Evolutionary conservation across 176 grass and related monocot species (phyloP), one percentile per base, ranked within the genome.

Genomic region (Raddia guianensis): DNA sequence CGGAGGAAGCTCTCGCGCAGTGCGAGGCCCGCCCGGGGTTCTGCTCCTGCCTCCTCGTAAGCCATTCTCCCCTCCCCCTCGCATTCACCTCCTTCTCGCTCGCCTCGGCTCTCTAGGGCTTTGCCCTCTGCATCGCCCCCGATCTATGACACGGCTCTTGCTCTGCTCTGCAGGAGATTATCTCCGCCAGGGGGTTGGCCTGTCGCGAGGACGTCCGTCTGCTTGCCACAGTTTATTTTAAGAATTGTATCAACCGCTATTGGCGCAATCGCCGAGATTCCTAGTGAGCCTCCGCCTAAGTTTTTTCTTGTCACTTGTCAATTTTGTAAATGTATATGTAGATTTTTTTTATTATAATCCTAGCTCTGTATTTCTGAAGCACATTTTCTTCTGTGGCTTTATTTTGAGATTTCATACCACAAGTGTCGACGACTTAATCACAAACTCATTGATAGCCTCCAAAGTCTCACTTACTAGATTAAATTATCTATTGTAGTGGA

Each of bases 11-110:
- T 10, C 92, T 99, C 27, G 76, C 86, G 9, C 96, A 93, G 91
- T 91, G 92, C 88, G 96, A 99, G 86, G 72, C 69, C 76, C 96
- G 92, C 51, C 86, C 84, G 3, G 90, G 92, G 27, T 99, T 99
- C 82, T 99, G 96, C 82, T 99, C 96, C 73, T 99, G 96, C 56
- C 92, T 99, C 59, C 86, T 99, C n/a, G 96, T 99, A 91, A 91
- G 51, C 61, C 61, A 12, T 79, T 79, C 59, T 9, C 44, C 67
- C 56, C 63, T 2, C 56, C 81, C 81, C 74, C 15, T 40, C 37
- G 20, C 42, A 56, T 52, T 47, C 74, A 10, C 21, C 43, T 58
- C 37, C 3, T 40, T 0, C 37, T 40, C 80, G 14, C 80, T 42
- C 12, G 33, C 9, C 8, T 7, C 5, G 8, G 14, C 65, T 81